Base-by-base conservation (phyloP, 768 basidiomycete species). In the Leccinum arenicola region DNA sequence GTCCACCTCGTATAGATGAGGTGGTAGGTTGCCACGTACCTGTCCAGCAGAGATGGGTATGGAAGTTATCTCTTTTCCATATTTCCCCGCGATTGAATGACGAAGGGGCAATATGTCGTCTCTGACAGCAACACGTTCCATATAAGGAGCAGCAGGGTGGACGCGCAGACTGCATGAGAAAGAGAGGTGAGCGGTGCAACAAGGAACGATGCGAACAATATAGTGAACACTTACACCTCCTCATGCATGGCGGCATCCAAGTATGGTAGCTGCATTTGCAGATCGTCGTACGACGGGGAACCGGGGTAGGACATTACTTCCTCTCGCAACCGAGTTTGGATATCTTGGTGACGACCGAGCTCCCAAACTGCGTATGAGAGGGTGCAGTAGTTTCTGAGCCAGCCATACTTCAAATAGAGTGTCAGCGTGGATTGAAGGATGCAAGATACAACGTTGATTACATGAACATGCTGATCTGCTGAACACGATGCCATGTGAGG, bases 391-490 rank as follows among this genome's bases (percentile, higher is more conserved):
- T 59, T 15, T 59, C 58, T 15, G 54, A 45, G 6, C 58, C 58
- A 6, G 58, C 40, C 38, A 59, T n/a, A 35, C 58, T 56, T 59
- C 27, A 23, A 43, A 45, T 43, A 45, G 8, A 27, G 5, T 14
- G 6, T 56, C 15, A 51, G 50, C 6, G 6, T 6, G 9, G 2
- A n/a, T 6, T 27, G 9, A 45, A 51, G 29, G 8, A 10, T 48
- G 0, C 12, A 9, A 31, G 7, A 10, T 7, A 10, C 17, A 27
- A 43, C 9, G 23, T 23, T 49, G 12, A 35, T 59, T 51, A 56
- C 58, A 59, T 59, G 54, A 59, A 59, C 58, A 59, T 59, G 58
- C 58, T 59, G 12, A 59, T 59, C 58, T 59, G 36, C 55, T 12
- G 6, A 43, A 23, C 15, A 40, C 50, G 23, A 14, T 59, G 29